Evolutionary conservation across 352 stramenopile genomes (phyloP).

Genomic region (Phytophthora sp.): DNA sequence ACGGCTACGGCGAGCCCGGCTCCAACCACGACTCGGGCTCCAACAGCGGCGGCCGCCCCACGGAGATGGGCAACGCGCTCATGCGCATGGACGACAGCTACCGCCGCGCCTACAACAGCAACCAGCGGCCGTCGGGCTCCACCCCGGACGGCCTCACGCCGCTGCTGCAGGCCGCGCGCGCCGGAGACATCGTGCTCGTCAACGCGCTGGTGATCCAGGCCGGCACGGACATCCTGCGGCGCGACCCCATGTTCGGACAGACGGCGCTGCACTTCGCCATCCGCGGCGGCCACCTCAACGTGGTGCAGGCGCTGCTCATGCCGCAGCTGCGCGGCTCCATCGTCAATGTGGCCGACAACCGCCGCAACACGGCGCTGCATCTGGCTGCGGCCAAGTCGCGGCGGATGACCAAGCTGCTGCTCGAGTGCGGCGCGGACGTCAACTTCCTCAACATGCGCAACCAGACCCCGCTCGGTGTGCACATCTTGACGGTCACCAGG

Average conservation of each 20-base stretch:
- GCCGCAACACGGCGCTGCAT: slow-evolving; percentile 67
- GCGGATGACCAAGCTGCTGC: slow-evolving; percentile 65
- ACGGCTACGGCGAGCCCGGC: slow-evolving; percentile 9
- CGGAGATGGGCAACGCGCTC: slow-evolving; percentile 68
- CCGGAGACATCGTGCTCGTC: slow-evolving; percentile 67
- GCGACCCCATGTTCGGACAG: slow-evolving; percentile 70
- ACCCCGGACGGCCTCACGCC: slow-evolving; percentile 70
- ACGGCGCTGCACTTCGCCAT: slow-evolving; percentile 78
- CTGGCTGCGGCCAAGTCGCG: slow-evolving; percentile 67
- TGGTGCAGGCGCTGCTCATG: slow-evolving; percentile 74
- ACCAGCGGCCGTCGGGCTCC: slow-evolving; percentile 11
- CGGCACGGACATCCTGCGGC: slow-evolving; percentile 69
- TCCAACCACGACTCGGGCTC: slow-evolving; percentile 23
- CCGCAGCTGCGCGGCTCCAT: slow-evolving; percentile 67
- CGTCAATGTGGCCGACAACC: slow-evolving; percentile 73
- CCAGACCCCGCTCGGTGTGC: slow-evolving; percentile 68
- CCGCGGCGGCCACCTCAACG: slow-evolving; percentile 62
- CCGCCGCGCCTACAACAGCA: slow-evolving; percentile 44
- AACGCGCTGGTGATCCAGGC: slow-evolving; percentile 77
- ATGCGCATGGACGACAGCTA: slow-evolving; percentile 83
- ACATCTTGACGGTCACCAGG: slow-evolving; percentile 60
- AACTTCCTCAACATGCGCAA: slow-evolving; percentile 77
- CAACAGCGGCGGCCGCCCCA: slow-evolving; percentile 34
- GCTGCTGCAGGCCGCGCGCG: slow-evolving; percentile 62
- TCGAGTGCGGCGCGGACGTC: slow-evolving; percentile 60